phyloP scores from a whole-genome alignment of 2,329 filamentous ascomycete species.

The Talaromyces sp. region DNA sequence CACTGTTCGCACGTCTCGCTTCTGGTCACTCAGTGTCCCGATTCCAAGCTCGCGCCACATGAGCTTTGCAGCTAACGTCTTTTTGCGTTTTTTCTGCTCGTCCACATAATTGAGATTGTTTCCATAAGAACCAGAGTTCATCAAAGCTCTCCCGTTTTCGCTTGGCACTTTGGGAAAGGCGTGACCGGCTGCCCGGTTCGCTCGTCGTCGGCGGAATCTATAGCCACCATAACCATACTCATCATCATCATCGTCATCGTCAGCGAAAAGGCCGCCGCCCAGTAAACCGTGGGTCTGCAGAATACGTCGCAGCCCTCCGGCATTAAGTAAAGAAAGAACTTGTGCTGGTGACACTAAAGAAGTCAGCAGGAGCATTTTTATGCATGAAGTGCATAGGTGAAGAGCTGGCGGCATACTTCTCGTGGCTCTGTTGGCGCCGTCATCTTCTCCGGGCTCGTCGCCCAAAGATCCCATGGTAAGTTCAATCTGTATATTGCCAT shows the following conservation, averaged over 20 bases:
- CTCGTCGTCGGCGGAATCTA: conserved; percentile 20
- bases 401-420: background rate
- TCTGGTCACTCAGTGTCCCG: conserved; percentile 52
- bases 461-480: conserved; percentile 21
- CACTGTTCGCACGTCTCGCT: conserved; percentile 61
- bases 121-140: conserved; percentile 78
- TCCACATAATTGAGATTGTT: conserved; percentile 53
- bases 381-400: background rate
- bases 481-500: conserved; percentile 23
- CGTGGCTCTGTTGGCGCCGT: conserved; percentile 8
- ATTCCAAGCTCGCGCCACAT: conserved; percentile 76
- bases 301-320: conserved; percentile 48
- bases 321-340: conserved; percentile 50
- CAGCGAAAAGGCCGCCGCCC: conserved; percentile 19
- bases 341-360: conserved; percentile 33
- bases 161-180: conserved; percentile 81
- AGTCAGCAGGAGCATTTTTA: conserved; percentile 3
- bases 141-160: conserved; percentile 67
- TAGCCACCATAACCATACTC: conserved; percentile 10
- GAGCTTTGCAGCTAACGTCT: conserved; percentile 60
- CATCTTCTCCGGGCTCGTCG: conserved; percentile 13
- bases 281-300: conserved; percentile 34
- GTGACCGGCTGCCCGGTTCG: conserved; percentile 39
- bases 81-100: conserved; percentile 50
- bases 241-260: conserved; percentile 26